Evolutionary conservation across 495 filamentous ascomycete genomes (phyloP).

Genomic region (Penicillium coprophilum): DNA sequence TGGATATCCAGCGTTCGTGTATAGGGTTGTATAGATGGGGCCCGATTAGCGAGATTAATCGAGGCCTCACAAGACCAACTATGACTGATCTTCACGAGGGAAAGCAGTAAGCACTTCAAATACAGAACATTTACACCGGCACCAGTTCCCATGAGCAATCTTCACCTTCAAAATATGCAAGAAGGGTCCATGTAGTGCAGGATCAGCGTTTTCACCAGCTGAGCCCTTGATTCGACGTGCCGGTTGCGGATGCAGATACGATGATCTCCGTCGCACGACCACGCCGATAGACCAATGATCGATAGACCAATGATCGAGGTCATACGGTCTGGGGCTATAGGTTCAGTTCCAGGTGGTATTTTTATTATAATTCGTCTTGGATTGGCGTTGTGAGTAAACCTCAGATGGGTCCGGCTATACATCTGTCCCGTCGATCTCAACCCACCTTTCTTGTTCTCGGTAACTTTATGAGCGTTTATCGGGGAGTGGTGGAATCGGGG

Average conservation of each 20-base stretch:
- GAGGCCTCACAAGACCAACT: not conserved
- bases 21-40: constrained; percentile 14
- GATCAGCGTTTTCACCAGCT: constrained; percentile 10
- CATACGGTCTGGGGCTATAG: not conserved
- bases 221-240: constrained; percentile 20
- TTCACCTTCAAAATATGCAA: not conserved
- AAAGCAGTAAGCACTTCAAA: not conserved
- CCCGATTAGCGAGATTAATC: constrained; percentile 17
- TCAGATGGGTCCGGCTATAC: not conserved
- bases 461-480: not conserved
- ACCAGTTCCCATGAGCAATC: not conserved
- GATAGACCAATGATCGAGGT: constrained; percentile 5
- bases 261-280: not conserved
- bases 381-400: not conserved
- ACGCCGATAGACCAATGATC: constrained; percentile 7
- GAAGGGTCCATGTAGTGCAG: constrained; percentile 1
- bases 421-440: not conserved
- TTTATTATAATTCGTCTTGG: not conserved
- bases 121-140: not conserved
- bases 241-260: constrained; percentile 5
- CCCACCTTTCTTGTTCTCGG: not conserved
- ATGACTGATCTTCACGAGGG: constrained; percentile 16
- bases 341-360: not conserved
- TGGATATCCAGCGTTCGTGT: not conserved
- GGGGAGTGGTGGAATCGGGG: not conserved